Evolutionary conservation across 2,329 filamentous ascomycete species (phyloP).

Genomic region (Reticulascus tulasneorum): DNA sequence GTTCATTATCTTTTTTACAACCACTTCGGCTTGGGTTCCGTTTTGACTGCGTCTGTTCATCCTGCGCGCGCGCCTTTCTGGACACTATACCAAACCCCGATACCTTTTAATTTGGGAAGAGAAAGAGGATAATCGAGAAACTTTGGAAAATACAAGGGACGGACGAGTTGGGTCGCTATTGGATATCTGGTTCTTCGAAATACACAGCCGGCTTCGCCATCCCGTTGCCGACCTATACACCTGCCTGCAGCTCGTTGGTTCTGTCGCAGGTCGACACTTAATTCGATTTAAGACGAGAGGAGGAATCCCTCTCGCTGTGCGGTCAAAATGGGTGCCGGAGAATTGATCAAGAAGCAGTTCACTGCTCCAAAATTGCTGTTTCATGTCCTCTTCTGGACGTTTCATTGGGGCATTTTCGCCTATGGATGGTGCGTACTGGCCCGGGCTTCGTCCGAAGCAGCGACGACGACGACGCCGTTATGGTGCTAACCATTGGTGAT

Average conservation of each 20-base stretch:
- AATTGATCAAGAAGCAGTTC: conserved; percentile 59
- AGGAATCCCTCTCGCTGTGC: too few relatives aligned
- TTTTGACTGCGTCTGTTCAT: conserved; percentile 25
- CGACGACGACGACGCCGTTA: too few relatives aligned
- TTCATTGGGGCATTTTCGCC: conserved; percentile 76
- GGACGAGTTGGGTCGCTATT: not conserved
- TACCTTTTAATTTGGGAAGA: conserved; percentile 12
- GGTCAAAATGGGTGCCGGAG: conserved; percentile 25
- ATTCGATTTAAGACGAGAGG: conserved; percentile 37
- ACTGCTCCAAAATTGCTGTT: conserved; percentile 70
- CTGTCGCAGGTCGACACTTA: conserved; percentile 56
- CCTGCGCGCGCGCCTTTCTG: conserved; percentile 6
- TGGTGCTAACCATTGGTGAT: conserved; percentile 22
- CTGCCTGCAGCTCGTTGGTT: conserved; percentile 20
- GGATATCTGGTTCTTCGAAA: not conserved
- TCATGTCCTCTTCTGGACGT: conserved; percentile 74
- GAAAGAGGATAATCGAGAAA: conserved; percentile 7
- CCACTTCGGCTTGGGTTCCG: conserved; percentile 17
- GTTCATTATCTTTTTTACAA: conserved; percentile 28
- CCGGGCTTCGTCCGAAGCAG: too few relatives aligned
- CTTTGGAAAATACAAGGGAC: not conserved
- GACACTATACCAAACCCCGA: conserved; percentile 5
- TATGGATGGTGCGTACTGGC: conserved; percentile 72
- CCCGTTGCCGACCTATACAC: not conserved
- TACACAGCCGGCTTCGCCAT: too few relatives aligned